phyloP scores from a whole-genome alignment of 2,329 filamentous ascomycete species.

The Setomelanomma holmii region DNA sequence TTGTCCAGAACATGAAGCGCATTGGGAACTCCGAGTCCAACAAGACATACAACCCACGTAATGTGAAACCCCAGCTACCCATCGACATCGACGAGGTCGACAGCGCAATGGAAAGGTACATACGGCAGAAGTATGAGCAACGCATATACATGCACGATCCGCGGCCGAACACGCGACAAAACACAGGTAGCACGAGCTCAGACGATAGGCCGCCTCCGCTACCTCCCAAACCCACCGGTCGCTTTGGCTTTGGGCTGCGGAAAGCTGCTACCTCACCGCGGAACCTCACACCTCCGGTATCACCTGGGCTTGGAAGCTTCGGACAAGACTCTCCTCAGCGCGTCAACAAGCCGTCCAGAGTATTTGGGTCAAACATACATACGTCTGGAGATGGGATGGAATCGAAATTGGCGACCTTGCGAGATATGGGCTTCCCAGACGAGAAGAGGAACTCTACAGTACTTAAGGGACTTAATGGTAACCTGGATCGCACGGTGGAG shows the following conservation, averaged over 20 bases:
- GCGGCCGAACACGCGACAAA: constrained; percentile 56
- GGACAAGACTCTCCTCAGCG: constrained; percentile 48
- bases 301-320: constrained; percentile 42
- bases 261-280: constrained; percentile 75
- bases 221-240: constrained; percentile 66
- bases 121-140: constrained; percentile 90
- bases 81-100: constrained; percentile 93
- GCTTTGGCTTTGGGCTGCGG: constrained; percentile 70
- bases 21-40: constrained; percentile 88
- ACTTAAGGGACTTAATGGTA: constrained; percentile 82
- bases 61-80: constrained; percentile 81
- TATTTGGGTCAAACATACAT: constrained; percentile 72
- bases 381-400: constrained; percentile 67
- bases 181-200: constrained; percentile 64
- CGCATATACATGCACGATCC: constrained; percentile 56
- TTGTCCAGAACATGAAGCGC: constrained; percentile 83
- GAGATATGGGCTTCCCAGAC: constrained; percentile 92
- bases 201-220: constrained; percentile 65
- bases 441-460: constrained; percentile 81
- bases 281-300: constrained; percentile 57
- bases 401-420: constrained; percentile 75
- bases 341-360: constrained; percentile 68
- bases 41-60: constrained; percentile 85
- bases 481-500: constrained; percentile 86
- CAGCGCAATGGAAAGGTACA: constrained; percentile 92